These are phyloP conservation scores for Magnusiomyces clavatus DNA, from an alignment of 1,139 yeast species.

Conservation along the genomic window DNA sequence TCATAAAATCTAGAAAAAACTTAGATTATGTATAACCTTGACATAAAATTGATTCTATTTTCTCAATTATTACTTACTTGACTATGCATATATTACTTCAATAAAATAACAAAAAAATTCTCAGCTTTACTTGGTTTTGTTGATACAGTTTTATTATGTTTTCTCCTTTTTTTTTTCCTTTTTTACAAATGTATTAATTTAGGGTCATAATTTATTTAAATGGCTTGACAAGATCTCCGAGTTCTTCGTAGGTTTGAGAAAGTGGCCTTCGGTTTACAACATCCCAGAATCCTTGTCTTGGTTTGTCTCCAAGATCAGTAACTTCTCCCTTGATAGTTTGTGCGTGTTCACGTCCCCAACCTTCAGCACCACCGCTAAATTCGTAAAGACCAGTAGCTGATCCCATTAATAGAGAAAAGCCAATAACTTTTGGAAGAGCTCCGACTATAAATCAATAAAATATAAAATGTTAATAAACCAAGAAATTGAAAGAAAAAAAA, in stretches of 20 bases:
- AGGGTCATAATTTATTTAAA: slow-evolving; percentile 12
- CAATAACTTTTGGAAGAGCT: slow-evolving; percentile 39
- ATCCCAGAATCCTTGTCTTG: slow-evolving; percentile 74
- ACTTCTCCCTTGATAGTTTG: slow-evolving; percentile 26
- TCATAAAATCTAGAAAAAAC: too few species aligned
- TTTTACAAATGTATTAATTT: too few species aligned
- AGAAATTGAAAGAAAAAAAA: not conserved
- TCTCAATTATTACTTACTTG: too few species aligned
- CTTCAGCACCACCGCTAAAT: slow-evolving; percentile 41
- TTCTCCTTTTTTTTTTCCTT: too few species aligned
- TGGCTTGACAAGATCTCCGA: slow-evolving; percentile 42
- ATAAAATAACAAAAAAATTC: too few species aligned
- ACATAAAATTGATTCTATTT: too few species aligned
- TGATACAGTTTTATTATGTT: too few species aligned
- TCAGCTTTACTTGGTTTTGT: too few species aligned
- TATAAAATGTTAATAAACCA: slow-evolving; percentile 4
- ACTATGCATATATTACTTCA: too few species aligned
- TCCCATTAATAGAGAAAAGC: slow-evolving; percentile 38
- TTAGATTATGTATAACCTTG: too few species aligned
- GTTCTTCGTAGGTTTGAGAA: slow-evolving; percentile 68
- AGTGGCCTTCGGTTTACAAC: slow-evolving; percentile 75
- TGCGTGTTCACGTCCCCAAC: slow-evolving; percentile 33
- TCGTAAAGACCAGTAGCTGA: slow-evolving; percentile 33
- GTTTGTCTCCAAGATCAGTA: slow-evolving; percentile 33
- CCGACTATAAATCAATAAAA: slow-evolving; percentile 26